Evolutionary conservation across 768 basidiomycete genomes (phyloP).

Genomic region (Lyophyllum atratum): DNA sequence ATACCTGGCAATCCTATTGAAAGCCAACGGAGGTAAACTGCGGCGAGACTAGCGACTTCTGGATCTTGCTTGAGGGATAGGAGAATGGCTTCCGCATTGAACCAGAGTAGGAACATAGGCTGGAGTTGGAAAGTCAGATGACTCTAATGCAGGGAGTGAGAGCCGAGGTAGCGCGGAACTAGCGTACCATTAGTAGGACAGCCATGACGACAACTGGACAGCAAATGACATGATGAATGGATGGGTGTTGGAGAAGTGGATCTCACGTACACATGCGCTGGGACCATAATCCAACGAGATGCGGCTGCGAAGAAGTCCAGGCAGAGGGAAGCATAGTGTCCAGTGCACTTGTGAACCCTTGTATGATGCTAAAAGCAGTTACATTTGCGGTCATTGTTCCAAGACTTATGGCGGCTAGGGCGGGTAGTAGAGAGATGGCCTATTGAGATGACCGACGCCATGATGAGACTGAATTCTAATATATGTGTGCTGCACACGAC

Average conservation of each 20-base stretch:
- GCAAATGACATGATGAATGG: background rate
- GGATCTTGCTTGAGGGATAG: constrained; percentile 78
- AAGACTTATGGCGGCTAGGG: constrained; percentile 81
- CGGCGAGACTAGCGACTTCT: constrained; percentile 78
- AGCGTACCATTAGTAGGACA: constrained; percentile 58
- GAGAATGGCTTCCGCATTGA: constrained; percentile 78
- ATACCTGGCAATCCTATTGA: constrained; percentile 76
- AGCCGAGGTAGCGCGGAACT: background rate
- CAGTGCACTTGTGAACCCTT: constrained; percentile 81
- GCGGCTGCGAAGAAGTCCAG: constrained; percentile 87
- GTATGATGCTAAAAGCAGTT: constrained; percentile 77
- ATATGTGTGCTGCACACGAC: constrained; percentile 59
- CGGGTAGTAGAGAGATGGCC: constrained; percentile 90
- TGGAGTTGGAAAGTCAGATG: constrained; percentile 34
- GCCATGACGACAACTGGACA: constrained; percentile 61
- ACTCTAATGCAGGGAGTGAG: constrained; percentile 4
- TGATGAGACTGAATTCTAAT: constrained; percentile 83
- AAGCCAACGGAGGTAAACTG: constrained; percentile 74
- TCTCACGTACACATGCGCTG: constrained; percentile 78
- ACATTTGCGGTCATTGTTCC: constrained; percentile 76
- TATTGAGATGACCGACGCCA: constrained; percentile 83
- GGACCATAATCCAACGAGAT: constrained; percentile 87
- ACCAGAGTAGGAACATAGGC: constrained; percentile 73
- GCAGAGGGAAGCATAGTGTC: constrained; percentile 94
- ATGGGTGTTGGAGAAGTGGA: background rate